A percentile compares a stretch with the other conserved stretches of the same genome.
Conservation (phyloP, 192 early-diverging fungal genomes). For the Coemansia sp. region DNA sequence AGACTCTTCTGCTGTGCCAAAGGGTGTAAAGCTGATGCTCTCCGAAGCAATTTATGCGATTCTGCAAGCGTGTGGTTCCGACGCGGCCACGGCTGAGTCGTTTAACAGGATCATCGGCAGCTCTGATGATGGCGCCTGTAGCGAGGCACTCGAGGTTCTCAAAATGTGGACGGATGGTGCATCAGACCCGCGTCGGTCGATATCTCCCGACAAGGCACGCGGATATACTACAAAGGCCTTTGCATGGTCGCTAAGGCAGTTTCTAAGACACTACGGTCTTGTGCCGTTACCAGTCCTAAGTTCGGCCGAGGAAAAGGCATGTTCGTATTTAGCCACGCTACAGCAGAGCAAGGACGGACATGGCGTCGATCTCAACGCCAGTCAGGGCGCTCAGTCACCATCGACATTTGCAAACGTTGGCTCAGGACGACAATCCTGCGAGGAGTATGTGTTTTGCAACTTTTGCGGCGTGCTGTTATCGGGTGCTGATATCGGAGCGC, state of each 20-base stretch:
- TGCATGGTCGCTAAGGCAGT: conserved; percentile 27
- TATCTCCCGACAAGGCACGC: not conserved
- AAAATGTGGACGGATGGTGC: conserved; percentile 5
- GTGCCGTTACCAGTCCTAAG: conserved; percentile 30
- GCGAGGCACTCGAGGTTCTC: conserved; percentile 10
- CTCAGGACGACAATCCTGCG: not conserved
- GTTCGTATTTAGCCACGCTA: not conserved
- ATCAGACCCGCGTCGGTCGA: not conserved
- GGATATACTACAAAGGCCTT: conserved; percentile 2
- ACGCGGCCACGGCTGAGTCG: conserved; percentile 3
- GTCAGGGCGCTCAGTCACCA: not conserved
- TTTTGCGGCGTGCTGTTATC: not conserved
- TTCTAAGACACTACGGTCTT: conserved; percentile 31
- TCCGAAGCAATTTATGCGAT: not conserved
- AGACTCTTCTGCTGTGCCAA: not conserved
- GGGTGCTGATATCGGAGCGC: not conserved
- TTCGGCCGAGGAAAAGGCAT: conserved; percentile 9
- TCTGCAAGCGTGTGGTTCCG: conserved; percentile 2
- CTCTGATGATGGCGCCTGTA: conserved; percentile 8
- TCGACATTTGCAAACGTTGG: too few species aligned
- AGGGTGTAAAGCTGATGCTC: not conserved
- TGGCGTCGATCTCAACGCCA: not conserved
- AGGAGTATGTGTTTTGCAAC: not conserved
- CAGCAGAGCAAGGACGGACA: not conserved
- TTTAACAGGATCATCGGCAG: not conserved